Base-by-base conservation (phyloP, 208 protist genomes). In the Trypanosoma cruzi region DNA sequence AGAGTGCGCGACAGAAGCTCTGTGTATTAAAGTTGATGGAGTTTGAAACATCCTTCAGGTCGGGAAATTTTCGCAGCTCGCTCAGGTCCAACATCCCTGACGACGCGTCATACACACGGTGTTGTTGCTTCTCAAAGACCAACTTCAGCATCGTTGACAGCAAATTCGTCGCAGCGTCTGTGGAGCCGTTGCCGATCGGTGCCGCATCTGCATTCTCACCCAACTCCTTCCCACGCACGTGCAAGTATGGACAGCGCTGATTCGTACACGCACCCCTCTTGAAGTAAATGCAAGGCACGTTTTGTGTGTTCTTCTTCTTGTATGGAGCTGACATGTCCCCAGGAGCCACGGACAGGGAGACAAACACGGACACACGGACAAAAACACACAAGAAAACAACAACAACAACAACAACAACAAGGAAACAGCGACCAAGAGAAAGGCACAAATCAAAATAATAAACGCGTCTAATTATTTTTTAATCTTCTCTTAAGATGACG, bases 11-110 rank as follows among this genome's bases (percentile, higher is more conserved):
- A 66, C 89, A 96, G 58, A 96, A 96, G 31, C 65, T 79, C 40
- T 79, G 78, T 3, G 84, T 93, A 69, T 94, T 93, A 61, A 94
- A 94, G 76, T 96, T 86, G 54, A 96, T 89, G 66, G 84, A 88
- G 0, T 64, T 66, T 14, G 71, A 59, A 5, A 94, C 85, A 42
- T 79, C 58, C 34, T 67, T 58, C 8, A 96, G 66, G 64, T 96
- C 91, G 4, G 73, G 74, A 36, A 81, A 76, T 14, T 68, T 26
- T 0, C 66, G 52, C 32, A 96, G 69, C n/a, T 74, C 55, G 4
- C 77, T 84, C 32, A 96, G 73, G 65, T 93, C 75, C 14, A 96
- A 71, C 58, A 86, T 70, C 0, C 80, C 79, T 4, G 49, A 66
- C 10, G 83, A 68, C 5, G 80, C 75, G 55, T 86, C 65, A 73